Base-by-base conservation (phyloP, 2,329 filamentous ascomycete species). In the Tolypocladium amazonense region DNA sequence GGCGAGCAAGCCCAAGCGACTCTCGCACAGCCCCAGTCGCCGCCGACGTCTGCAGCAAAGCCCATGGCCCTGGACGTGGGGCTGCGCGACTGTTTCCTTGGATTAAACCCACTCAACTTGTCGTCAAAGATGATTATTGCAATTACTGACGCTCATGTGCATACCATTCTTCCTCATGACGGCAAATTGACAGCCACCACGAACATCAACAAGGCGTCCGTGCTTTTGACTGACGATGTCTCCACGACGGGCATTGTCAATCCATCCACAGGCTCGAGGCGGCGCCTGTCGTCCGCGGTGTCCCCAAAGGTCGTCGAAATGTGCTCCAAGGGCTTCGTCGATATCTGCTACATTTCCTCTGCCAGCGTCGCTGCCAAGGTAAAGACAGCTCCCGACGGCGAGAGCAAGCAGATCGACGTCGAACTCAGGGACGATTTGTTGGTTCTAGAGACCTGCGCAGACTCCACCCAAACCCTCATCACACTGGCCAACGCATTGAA, bases 391-490 rank as follows among this genome's bases (percentile, higher is more conserved):
- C 59, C 65, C 5, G 81, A 86, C 41, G 83, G 80, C 0, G 80
- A 85, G 8, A 30, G 58, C 37, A 88, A 87, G 63, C 82, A 85
- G 47, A 73, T 97, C 18, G 88, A 94, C 65, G 80, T 97, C 1
- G 90, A 96, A 63, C 77, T 97, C 55, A 85, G 85, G 62, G 92
- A 96, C 68, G 88, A 96, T 64, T 80, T 99, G 1, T 79, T 99
- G 58, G 87, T 99, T 39, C 76, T 99, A 8, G 94, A 99, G 73
- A 95, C 92, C 1, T 99, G 95, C 68, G 94, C 94, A 37, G 94
- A 99, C 73, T 99, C 94, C 1, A 97, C 92, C 0, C 92, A 97
- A 71, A 99, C 94, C 0, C 80, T 99, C 18, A 88, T 96, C 58
- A 81, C 83, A 2, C 81, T 96, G 50, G 76, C 92, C 20, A 90